Evolutionary conservation across 495 filamentous ascomycete species (phyloP).

Genomic region (Amorphotheca resinae): DNA sequence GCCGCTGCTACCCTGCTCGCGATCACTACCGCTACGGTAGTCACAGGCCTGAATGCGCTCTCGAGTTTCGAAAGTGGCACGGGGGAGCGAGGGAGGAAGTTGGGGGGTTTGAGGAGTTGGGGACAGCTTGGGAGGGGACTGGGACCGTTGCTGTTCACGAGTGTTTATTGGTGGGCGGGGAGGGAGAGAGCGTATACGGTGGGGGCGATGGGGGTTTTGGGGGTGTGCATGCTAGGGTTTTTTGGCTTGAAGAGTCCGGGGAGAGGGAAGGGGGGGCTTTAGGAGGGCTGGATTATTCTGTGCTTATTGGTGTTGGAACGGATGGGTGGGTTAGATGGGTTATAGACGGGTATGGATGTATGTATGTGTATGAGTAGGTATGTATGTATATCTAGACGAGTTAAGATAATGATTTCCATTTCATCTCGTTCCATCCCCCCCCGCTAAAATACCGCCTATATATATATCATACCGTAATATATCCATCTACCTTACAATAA

Average conservation of each 20-base stretch:
- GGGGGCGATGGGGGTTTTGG: conserved; percentile 68
- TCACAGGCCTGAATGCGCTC: conserved; percentile 84
- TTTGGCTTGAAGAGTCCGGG: conserved; percentile 46
- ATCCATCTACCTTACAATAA: no score
- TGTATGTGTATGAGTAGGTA: no score
- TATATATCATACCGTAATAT: no score
- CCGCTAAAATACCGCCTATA: no score
- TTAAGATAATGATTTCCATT: no score
- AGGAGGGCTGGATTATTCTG: no score
- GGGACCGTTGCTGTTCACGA: conserved; percentile 82
- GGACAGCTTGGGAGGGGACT: conserved; percentile 79
- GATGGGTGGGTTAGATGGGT: no score
- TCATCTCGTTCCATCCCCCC: no score
- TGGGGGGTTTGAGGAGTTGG: conserved; percentile 72
- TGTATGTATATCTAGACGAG: no score
- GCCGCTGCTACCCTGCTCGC: conserved; percentile 70
- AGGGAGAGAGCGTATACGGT: conserved; percentile 70
- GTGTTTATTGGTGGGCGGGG: conserved; percentile 99
- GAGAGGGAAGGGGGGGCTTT: conserved; percentile 9
- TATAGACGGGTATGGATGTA: no score
- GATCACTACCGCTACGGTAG: conserved; percentile 82
- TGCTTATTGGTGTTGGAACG: no score
- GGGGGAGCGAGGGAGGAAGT: conserved; percentile 68
- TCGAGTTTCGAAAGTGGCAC: conserved; percentile 78
- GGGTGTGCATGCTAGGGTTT: conserved; percentile 59